Base-by-base conservation (phyloP, 805 yeast species). In the Saccharomycopsis sp. region DNA sequence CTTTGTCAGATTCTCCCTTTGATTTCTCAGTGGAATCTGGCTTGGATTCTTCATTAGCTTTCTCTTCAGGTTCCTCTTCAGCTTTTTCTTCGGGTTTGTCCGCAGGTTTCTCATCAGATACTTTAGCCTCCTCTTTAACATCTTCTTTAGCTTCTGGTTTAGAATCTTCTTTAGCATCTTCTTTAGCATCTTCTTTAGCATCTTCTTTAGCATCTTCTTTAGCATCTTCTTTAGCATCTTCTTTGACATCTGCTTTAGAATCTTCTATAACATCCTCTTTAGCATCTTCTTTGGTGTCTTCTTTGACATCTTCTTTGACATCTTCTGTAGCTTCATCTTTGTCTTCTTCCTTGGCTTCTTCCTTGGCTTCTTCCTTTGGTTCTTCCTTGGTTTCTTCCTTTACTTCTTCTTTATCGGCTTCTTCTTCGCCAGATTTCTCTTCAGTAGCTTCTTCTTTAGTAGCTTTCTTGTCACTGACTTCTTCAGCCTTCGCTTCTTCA, bases 51-150 rank as follows among this genome's bases (percentile, higher is more conserved):
- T 15, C 22, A 17, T 54, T 22, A 23, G 12, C 51, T 44, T 47
- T 24, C n/a, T 23, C 23, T 12, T 53, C 51, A 2, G 38, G 73
- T 20, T 66, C 66, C 41, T 35, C 41, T 35, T 35, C 14, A 35
- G 41, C 14, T 35, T 35, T 14, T 35, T 35, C 41, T 8, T 14
- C 14, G n/a, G n/a, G n/a, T n/a, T n/a, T n/a, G n/a, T n/a, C n/a
- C n/a, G n/a, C n/a, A n/a, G n/a, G n/a, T n/a, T n/a, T n/a, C n/a
- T n/a, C n/a, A n/a, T n/a, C n/a, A n/a, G n/a, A n/a, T n/a, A n/a
- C n/a, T n/a, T n/a, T n/a, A n/a, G n/a, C n/a, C n/a, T n/a, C n/a
- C 7, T 50, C 53, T 17, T 50, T 50, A 19, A 9, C 17, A 22
- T 50, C 25, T 15, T 25, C 34, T 25, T 50, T 20, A 3, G 25